Evolutionary conservation across 306 rosid species (phyloP).

Genomic region (Cucurbita pepo): DNA sequence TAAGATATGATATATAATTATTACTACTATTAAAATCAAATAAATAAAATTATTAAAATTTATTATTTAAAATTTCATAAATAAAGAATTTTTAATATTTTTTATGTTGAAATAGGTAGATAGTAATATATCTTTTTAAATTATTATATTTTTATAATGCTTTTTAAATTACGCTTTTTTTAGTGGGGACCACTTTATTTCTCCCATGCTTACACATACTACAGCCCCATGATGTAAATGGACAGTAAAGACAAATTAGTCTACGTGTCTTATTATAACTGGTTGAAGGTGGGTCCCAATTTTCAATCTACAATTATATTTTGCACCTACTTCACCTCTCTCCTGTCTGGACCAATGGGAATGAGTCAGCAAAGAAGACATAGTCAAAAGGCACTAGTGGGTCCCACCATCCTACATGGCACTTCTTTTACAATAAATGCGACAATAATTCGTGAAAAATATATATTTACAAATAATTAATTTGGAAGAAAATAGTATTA

Average conservation of each 20-base stretch:
- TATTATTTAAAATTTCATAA: too few species aligned
- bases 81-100: too few species aligned
- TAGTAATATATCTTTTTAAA: too few species aligned
- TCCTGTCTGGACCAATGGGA: neutral
- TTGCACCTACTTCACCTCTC: conserved; percentile 4
- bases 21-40: too few species aligned
- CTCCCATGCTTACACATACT: neutral
- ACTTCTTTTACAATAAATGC: neutral
- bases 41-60: too few species aligned
- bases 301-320: neutral
- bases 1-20: too few species aligned
- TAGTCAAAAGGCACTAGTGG: neutral
- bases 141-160: too few species aligned
- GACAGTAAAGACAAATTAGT: neutral
- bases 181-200: too few species aligned
- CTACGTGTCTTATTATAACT: neutral
- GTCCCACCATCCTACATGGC: neutral
- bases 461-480: too few species aligned
- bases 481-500: too few species aligned
- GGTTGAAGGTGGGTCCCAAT: neutral
- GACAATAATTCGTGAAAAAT: neutral
- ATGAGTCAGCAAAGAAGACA: neutral
- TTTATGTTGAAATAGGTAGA: too few species aligned
- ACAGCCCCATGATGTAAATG: neutral
- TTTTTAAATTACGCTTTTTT: too few species aligned